Percentiles rank a stretch among this genome's conserved stretches.
These are phyloP conservation scores for Claviceps cyperi DNA, from an alignment of 2,329 filamentous ascomycete species.

Conservation along the genomic window DNA sequence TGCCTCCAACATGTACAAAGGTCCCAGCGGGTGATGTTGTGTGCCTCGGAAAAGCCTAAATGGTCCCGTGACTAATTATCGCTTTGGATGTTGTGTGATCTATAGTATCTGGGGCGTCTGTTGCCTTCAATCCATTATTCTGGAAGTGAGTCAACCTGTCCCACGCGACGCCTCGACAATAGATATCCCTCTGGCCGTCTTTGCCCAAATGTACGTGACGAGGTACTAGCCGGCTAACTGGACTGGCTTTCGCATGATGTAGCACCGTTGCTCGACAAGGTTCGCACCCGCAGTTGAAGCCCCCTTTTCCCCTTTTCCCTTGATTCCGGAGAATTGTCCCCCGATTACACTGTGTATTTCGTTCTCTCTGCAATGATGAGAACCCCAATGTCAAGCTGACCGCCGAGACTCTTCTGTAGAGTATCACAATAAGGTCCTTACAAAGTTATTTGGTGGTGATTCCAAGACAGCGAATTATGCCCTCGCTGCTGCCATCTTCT, in stretches of 20 bases:
- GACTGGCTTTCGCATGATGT: constrained; percentile 2
- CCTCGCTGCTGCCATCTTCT: constrained; percentile 81
- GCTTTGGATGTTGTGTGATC: background rate
- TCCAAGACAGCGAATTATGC: constrained; percentile 73
- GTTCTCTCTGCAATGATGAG: constrained; percentile 5
- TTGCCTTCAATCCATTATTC: constrained; percentile 95
- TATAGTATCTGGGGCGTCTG: constrained; percentile 63
- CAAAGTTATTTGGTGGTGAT: constrained; percentile 70
- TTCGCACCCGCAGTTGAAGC: constrained; percentile 17
- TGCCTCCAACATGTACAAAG: background rate
- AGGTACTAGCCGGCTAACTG: background rate
- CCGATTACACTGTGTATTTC: too few relatives aligned
- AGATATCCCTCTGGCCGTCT: too few relatives aligned
- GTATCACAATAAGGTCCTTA: constrained; percentile 81
- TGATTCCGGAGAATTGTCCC: background rate
- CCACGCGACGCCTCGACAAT: background rate
- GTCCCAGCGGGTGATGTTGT: background rate
- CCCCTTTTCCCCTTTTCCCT: background rate
- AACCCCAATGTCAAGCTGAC: constrained; percentile 8
- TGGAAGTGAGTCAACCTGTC: constrained; percentile 67
- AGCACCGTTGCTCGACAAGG: constrained; percentile 76
- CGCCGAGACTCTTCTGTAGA: constrained; percentile 36
- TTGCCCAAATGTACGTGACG: background rate
- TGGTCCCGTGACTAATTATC: constrained; percentile 2
- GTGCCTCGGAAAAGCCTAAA: background rate